A percentile compares a stretch with the other conserved stretches of the same genome.
Conservation (phyloP, 75 land plant genomes). For the Chamaecyparis obtusa region DNA sequence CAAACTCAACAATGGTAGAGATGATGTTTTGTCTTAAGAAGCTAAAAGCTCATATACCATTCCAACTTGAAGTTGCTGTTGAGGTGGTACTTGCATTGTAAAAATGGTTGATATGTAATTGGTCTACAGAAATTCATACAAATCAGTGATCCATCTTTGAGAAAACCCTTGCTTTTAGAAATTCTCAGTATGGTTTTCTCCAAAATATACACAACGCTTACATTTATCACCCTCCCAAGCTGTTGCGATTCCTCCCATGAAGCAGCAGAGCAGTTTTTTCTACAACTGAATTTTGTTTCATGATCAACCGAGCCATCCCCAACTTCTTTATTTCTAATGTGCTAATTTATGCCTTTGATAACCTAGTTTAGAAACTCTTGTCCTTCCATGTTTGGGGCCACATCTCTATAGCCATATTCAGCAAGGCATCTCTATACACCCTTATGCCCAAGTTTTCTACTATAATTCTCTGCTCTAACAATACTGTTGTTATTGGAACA, state of each 20-base stretch:
- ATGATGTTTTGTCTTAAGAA: neutral
- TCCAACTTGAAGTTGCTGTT: slow-evolving; percentile 39
- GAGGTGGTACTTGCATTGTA: slow-evolving; percentile 34
- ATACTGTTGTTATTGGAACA: slow-evolving; percentile 40
- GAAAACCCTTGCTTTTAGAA: slow-evolving; percentile 4
- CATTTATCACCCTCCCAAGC: slow-evolving; percentile 27
- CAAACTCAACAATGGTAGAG: neutral
- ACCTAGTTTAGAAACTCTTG: slow-evolving; percentile 18
- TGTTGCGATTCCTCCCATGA: slow-evolving; percentile 14
- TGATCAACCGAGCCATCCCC: neutral
- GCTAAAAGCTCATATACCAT: slow-evolving; percentile 33
- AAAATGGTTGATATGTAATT: slow-evolving; percentile 39
- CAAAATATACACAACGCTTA: slow-evolving; percentile 37
- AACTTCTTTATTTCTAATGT: slow-evolving; percentile 3
- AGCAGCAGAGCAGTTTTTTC: neutral
- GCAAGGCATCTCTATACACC: slow-evolving; percentile 63
- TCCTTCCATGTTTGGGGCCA: slow-evolving; percentile 20
- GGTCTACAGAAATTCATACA: slow-evolving; percentile 42
- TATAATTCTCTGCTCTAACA: slow-evolving; percentile 44
- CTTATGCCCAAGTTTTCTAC: slow-evolving; percentile 31
- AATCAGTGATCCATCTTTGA: slow-evolving; percentile 14
- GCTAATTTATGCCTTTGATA: slow-evolving; percentile 7
- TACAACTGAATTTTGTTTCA: neutral
- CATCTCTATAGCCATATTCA: slow-evolving; percentile 54
- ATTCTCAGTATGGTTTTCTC: slow-evolving; percentile 32